Conservation (phyloP, 345 rosid species). For the Hirschfeldia incana region DNA sequence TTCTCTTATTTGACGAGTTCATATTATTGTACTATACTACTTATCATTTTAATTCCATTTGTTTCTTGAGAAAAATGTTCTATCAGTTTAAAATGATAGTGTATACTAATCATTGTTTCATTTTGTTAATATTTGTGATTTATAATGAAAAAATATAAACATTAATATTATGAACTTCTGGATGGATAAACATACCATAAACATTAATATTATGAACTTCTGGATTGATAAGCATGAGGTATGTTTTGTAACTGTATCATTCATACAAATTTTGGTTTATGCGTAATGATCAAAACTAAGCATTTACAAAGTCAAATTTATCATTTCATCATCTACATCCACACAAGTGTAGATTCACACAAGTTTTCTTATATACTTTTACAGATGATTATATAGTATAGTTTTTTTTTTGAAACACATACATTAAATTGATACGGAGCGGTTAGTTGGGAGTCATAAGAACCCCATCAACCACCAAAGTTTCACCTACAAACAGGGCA, state of each 20-base stretch:
- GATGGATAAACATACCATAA: too few relatives aligned
- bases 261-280: not conserved
- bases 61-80: not conserved
- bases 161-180: not conserved
- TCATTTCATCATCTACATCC: not conserved
- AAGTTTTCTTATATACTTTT: not conserved
- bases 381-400: too few relatives aligned
- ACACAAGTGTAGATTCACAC: not conserved
- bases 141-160: not conserved
- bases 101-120: not conserved
- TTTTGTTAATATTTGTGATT: not conserved
- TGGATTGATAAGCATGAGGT: not conserved
- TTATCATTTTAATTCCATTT: too few relatives aligned
- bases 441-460: too few relatives aligned
- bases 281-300: not conserved
- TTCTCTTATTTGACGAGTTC: not conserved
- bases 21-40: not conserved
- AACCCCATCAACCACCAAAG: too few relatives aligned
- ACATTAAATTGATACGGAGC: too few relatives aligned
- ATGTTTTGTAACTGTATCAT: not conserved
- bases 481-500: too few relatives aligned
- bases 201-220: not conserved
- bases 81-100: not conserved
- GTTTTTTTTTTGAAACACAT: too few relatives aligned
- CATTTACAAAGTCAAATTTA: not conserved